Base-by-base conservation (phyloP, 2,329 filamentous ascomycete genomes). In the Verticillium nubilum region DNA sequence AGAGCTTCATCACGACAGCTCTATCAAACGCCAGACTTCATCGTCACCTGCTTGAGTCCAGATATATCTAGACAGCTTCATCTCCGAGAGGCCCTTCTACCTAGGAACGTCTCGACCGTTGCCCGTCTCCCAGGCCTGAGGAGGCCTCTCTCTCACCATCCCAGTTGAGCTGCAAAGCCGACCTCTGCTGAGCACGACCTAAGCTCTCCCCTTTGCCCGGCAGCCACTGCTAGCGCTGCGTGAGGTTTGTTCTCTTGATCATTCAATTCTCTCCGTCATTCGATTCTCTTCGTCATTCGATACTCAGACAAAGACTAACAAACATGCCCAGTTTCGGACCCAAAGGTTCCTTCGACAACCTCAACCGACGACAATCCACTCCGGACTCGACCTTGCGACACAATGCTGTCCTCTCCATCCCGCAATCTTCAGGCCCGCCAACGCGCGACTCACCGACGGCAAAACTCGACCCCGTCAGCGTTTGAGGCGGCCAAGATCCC, bases 191-290 rank as follows among this genome's bases (percentile, higher is more conserved):
- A 80, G 75, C 70, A 77, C 76, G 69, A 78, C 72, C 63, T 70
- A 69, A 61, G 66, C 68, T 66, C 53, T 64, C 71, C 64, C 65
- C 70, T 68, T 78, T 81, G 87, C 88, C 89, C 88, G 88, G 88
- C 88, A 86, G 84, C 82, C 85, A 87, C 86, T 76, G 87, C 87
- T 90, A 89, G 87, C 86, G 83, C 86, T 91, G 88, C 87, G 88
- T 87, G 88, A 92, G 88, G 89, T 92, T 74, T 67, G 78, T 67
- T 52, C 57, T 52, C 15, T n/a, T 35, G n/a, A n/a, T n/a, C n/a
- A n/a, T n/a, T n/a, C n/a, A n/a, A n/a, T 33, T 12, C 28, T 15
- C 12, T 26, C 53, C 25, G 12, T 2, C 13, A 31, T 58, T 55
- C n/a, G 29, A 35, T 33, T 12, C 28, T 15, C 12, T 26, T 54